Conservation (phyloP, 768 basidiomycete genomes). For the Naematelia encephala region DNA sequence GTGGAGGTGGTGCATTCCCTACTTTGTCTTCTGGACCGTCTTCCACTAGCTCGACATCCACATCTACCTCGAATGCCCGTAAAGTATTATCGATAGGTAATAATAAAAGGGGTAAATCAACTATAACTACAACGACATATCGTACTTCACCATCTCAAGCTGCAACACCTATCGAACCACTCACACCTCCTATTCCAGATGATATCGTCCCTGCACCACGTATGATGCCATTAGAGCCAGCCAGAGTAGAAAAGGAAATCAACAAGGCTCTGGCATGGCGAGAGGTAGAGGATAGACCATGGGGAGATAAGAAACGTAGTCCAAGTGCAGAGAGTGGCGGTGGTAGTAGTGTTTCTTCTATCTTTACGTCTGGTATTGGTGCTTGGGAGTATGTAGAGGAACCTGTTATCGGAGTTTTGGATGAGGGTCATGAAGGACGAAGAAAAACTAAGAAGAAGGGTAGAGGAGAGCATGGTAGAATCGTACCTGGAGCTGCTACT, state of each 20-base stretch:
- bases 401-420: constrained; percentile 17
- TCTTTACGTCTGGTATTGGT: background rate
- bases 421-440: constrained; percentile 20
- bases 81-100: constrained; percentile 43
- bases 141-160: constrained; percentile 7
- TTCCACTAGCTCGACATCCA: background rate
- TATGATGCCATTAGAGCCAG: constrained; percentile 19
- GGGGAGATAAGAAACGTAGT: constrained; percentile 32
- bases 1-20: constrained; percentile 47
- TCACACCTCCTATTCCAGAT: constrained; percentile 9
- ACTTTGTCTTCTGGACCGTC: constrained; percentile 15
- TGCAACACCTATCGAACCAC: constrained; percentile 3
- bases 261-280: constrained; percentile 33
- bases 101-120: constrained; percentile 40
- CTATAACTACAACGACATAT: constrained; percentile 40
- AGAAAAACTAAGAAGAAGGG: constrained; percentile 33
- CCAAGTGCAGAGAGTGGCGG: constrained; percentile 16
- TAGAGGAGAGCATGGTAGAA: constrained; percentile 31
- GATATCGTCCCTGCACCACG: constrained; percentile 31
- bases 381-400: constrained; percentile 34
- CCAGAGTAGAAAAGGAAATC: constrained; percentile 33
- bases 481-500: constrained; percentile 30
- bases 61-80: constrained; percentile 4
- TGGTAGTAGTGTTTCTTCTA: background rate
- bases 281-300: constrained; percentile 34